Evolutionary conservation across 1,139 yeast genomes (phyloP).

Genomic region (Pichia sp.): DNA sequence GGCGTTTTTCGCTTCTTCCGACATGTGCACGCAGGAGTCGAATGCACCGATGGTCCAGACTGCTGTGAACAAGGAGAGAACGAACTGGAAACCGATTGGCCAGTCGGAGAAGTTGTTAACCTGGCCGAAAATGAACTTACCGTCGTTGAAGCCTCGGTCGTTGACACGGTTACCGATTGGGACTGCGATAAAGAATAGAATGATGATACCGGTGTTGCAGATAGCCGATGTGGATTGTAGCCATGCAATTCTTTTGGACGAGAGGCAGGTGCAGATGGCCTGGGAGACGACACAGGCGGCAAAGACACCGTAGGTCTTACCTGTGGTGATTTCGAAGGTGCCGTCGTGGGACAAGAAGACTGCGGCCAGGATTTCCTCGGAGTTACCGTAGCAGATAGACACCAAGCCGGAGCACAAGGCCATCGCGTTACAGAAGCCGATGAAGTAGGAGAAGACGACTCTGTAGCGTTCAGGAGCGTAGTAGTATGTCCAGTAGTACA

Average conservation of each 20-base stretch:
- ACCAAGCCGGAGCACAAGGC: conserved; percentile 56
- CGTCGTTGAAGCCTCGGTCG: conserved; percentile 37
- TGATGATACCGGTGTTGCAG: conserved; percentile 50
- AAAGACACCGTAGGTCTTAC: conserved; percentile 51
- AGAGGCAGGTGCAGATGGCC: conserved; percentile 43
- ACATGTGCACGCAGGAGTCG: conserved; percentile 69
- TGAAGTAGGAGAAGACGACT: conserved; percentile 48
- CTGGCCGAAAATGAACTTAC: conserved; percentile 51
- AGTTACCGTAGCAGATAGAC: conserved; percentile 56
- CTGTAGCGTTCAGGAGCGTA: conserved; percentile 47
- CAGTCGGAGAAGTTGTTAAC: conserved; percentile 53
- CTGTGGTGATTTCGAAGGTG: conserved; percentile 43
- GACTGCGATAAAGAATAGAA: conserved; percentile 58
- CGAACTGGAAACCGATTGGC: conserved; percentile 65
- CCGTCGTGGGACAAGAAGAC: conserved; percentile 48
- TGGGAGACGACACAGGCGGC: conserved; percentile 48
- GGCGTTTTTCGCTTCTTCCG: conserved; percentile 68
- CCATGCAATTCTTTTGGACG: conserved; percentile 50
- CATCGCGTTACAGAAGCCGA: conserved; percentile 56
- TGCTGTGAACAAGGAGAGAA: conserved; percentile 56
- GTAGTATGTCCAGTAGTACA: conserved; percentile 53
- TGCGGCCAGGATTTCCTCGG: conserved; percentile 49
- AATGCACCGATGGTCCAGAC: conserved; percentile 67
- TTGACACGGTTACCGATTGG: conserved; percentile 47
- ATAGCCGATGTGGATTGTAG: conserved; percentile 58